Evolutionary conservation across 2,329 filamentous ascomycete species (phyloP).

Genomic region (Aspergillus sergii): DNA sequence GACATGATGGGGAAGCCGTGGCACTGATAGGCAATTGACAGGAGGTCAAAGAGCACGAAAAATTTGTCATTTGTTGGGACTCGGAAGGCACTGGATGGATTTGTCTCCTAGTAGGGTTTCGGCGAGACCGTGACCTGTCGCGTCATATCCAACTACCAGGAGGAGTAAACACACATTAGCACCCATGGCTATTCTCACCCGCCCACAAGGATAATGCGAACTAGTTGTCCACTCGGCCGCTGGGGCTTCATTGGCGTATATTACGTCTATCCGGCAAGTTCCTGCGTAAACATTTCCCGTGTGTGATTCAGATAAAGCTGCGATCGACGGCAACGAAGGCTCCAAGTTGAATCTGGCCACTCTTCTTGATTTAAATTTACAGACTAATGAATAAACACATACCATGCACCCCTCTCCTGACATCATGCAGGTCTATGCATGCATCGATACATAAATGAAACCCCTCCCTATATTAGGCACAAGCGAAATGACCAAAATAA

Average conservation of each 20-base stretch:
- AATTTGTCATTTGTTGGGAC: not conserved
- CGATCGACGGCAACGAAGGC: not conserved
- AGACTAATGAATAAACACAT: not conserved
- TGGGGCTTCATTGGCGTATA: not conserved
- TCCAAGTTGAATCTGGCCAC: no score
- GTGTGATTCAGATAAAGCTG: not conserved
- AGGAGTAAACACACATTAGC: no score
- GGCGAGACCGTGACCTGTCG: not conserved
- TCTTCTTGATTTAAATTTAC: no score
- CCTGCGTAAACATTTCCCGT: not conserved
- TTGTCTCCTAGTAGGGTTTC: not conserved
- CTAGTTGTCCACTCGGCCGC: no score
- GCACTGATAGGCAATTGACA: slow-evolving; percentile 1
- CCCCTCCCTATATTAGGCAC: not conserved
- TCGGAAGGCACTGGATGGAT: not conserved
- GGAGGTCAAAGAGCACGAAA: not conserved
- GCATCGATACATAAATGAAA: not conserved
- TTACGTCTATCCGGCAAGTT: not conserved
- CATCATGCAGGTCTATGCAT: not conserved
- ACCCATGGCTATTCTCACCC: not conserved
- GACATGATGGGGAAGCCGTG: not conserved
- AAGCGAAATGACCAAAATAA: not conserved
- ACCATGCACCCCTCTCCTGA: not conserved
- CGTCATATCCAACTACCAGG: not conserved
- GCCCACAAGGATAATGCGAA: not conserved